Evolutionary conservation across 83 land plant genomes (phyloP).

Genomic region (Larix sibirica): DNA sequence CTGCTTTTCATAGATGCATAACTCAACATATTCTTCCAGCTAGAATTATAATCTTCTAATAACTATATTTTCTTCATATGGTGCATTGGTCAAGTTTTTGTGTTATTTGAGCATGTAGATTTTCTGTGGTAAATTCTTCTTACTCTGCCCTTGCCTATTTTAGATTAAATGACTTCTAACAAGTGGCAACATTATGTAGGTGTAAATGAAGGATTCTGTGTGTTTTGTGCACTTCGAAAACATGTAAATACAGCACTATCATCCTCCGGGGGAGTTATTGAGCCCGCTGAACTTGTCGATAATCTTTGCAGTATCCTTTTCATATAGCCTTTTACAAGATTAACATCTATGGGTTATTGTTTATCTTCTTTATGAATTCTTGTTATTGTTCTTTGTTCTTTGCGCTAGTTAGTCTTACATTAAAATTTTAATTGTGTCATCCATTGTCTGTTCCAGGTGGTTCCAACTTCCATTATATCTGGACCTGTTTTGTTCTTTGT

Average conservation of each 20-base stretch:
- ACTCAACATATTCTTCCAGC: too few relatives aligned
- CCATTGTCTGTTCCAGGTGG: too few relatives aligned
- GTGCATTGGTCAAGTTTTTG: too few relatives aligned
- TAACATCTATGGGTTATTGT: neutral
- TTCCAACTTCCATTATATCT: too few relatives aligned
- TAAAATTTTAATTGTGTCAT: neutral
- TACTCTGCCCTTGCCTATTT: neutral
- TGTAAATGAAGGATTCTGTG: conserved; percentile 25
- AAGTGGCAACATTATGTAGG: conserved; percentile 10
- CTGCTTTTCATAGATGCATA: too few relatives aligned
- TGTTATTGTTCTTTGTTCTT: neutral
- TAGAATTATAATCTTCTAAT: too few relatives aligned
- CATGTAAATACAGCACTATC: neutral
- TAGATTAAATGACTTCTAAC: neutral
- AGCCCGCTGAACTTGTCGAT: conserved; percentile 11
- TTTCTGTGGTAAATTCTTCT: too few relatives aligned
- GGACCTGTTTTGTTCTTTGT: neutral
- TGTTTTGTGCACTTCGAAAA: conserved; percentile 17
- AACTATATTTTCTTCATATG: too few relatives aligned
- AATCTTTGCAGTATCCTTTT: conserved; percentile 60
- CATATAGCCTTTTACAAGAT: neutral
- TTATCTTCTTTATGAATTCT: neutral
- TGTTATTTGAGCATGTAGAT: too few relatives aligned
- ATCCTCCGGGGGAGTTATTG: neutral
- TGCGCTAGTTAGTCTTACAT: neutral